These are phyloP conservation scores for Eutrema salsugineum DNA, from an alignment of 441 rosid genomes.

Conservation along the genomic window DNA sequence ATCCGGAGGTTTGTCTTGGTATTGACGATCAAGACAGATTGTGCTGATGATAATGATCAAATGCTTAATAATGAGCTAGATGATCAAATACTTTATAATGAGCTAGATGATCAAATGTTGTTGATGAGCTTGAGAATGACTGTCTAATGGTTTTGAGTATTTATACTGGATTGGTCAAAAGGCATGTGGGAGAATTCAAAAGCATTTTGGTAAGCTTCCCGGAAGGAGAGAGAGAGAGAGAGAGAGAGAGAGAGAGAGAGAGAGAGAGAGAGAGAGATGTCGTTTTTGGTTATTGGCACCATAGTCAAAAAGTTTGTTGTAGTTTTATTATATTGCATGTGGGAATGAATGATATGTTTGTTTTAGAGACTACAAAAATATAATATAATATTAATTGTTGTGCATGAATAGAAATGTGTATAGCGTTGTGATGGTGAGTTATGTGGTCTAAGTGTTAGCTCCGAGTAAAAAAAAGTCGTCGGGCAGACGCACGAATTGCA, in stretches of 20 bases:
- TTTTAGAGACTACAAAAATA: neutral
- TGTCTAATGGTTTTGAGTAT: constrained; percentile 11
- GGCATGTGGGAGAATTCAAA: constrained; percentile 29
- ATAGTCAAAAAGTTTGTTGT: constrained; percentile 21
- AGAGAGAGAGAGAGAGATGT: neutral
- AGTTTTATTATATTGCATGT: constrained; percentile 14
- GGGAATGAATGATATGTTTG: constrained; percentile 7
- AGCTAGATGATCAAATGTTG: constrained; percentile 1
- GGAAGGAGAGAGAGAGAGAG: neutral
- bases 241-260: neutral
- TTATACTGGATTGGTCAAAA: constrained; percentile 21
- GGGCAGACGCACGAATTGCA: constrained; percentile 3
- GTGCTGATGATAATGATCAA: neutral
- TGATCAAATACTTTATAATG: neutral
- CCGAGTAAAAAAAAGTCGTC: constrained; percentile 23
- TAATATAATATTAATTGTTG: neutral
- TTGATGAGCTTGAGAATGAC: constrained; percentile 7
- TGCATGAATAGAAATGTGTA: neutral
- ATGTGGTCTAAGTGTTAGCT: constrained; percentile 9
- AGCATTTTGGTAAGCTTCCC: constrained; percentile 23
- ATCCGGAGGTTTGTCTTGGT: constrained; percentile 1
- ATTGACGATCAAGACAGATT: neutral
- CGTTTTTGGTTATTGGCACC: constrained; percentile 9
- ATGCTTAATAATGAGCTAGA: neutral
- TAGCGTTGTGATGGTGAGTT: constrained; percentile 1